Base-by-base conservation (phyloP, 2,329 filamentous ascomycete species). In the Cytospora piceicola region DNA sequence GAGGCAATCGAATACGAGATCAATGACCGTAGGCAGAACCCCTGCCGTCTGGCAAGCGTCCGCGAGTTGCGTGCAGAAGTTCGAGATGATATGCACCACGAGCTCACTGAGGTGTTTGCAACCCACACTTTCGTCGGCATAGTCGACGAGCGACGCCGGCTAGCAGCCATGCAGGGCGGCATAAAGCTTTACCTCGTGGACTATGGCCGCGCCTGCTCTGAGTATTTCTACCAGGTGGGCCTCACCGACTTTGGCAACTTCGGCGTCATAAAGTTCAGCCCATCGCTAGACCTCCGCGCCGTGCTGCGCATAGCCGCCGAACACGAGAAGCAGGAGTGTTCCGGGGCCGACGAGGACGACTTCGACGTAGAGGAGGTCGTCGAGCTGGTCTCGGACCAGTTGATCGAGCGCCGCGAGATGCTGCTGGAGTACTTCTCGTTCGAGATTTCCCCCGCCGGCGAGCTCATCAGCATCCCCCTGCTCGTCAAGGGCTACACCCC, bases 191-290 rank as follows among this genome's bases (percentile, higher is more conserved):
- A 91, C 76, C 85, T 99, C 27, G 84, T 99, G 61, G 95, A 99
- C 77, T 99, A 99, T 73, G 95, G 93, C 14, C 88, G 94, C 75
- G 81, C 91, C 1, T 91, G 88, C 75, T 91, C 88, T 68, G 94
- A 98, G 72, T 96, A 94, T 76, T 96, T 98, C 76, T 99, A 99
- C 79, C 95, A 99, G 78, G 80, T 98, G 24, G 94, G 93, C 0
- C 84, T 99, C 42, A 96, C 93, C 0, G 93, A 99, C 74, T 99
- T 99, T 77, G 93, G 91, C 1, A 99, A 99, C 75, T 97, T 97
- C 73, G 95, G 95, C 3, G 77, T 83, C 27, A 93, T 99, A 66
- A 88, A 86, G 14, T 93, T 99, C 72, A 86, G 88, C 58, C 91
- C 93, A 2, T 85, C 93, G 0, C 83, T 97, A 0, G 82, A 88